Evolutionary conservation across 148 eudicot species (phyloP).

Genomic region (Fagopyrum esculentum): DNA sequence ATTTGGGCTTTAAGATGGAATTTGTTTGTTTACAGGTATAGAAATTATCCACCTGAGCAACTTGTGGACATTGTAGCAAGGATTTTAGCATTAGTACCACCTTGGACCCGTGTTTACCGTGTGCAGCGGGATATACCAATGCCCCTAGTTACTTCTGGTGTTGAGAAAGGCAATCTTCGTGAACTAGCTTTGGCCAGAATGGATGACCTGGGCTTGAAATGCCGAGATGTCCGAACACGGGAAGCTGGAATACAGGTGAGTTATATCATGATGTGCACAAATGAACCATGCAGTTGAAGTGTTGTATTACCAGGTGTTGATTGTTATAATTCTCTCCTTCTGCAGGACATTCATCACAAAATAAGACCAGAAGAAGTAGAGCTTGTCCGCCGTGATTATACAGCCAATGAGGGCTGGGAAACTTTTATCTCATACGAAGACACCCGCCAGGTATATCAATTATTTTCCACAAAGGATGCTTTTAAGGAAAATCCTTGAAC

Average conservation of each 20-base stretch:
- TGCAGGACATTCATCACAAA: slow-evolving; percentile 92
- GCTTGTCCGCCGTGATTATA: slow-evolving; percentile 96
- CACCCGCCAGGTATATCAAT: slow-evolving; percentile 59
- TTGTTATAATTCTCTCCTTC: slow-evolving; percentile 1
- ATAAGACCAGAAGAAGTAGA: slow-evolving; percentile 94
- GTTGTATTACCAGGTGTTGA: not conserved
- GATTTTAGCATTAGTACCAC: slow-evolving; percentile 92
- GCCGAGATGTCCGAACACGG: slow-evolving; percentile 96
- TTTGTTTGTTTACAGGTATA: slow-evolving; percentile 52
- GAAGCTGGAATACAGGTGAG: slow-evolving; percentile 98
- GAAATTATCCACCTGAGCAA: slow-evolving; percentile 99
- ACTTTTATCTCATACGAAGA: slow-evolving; percentile 97
- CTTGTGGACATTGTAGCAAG: slow-evolving; percentile 97
- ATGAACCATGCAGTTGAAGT: not conserved
- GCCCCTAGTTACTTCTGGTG: slow-evolving; percentile 99
- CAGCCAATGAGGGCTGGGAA: slow-evolving; percentile 99
- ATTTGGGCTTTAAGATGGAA: not conserved
- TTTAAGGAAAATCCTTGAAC: not conserved
- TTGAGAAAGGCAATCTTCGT: slow-evolving; percentile 98
- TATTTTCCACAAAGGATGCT: not conserved
- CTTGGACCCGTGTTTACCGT: slow-evolving; percentile 99
- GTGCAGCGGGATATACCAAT: slow-evolving; percentile 99
- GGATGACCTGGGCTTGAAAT: slow-evolving; percentile 96
- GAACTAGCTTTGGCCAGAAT: slow-evolving; percentile 97
- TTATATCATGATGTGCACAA: not conserved